Conservation (phyloP, 139 green algal genomes). For the Picochlorum costavermella region DNA sequence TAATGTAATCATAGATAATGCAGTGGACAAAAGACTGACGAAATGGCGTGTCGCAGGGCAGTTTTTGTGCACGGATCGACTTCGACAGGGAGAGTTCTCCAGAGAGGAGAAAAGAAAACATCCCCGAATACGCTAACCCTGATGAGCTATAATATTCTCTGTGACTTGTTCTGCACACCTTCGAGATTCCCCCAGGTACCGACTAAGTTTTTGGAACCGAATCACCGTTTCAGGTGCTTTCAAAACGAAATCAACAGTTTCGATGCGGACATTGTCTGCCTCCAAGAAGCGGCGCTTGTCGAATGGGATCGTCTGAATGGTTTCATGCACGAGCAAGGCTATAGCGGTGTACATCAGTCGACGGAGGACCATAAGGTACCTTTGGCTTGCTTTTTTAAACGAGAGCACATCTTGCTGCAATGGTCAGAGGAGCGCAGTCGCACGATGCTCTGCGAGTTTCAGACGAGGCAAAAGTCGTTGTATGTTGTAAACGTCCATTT, state of each 20-base stretch:
- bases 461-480: conserved; percentile 3
- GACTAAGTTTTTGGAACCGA: not conserved
- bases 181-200: conserved; percentile 34
- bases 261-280: conserved; percentile 35
- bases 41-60: too few species aligned
- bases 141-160: conserved; percentile 42
- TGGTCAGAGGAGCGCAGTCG: conserved; percentile 43
- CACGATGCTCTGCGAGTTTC: conserved; percentile 33
- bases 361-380: conserved; percentile 5
- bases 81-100: not conserved
- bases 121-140: conserved; percentile 13
- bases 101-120: not conserved
- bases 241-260: conserved; percentile 32
- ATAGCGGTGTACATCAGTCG: conserved; percentile 17
- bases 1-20: too few species aligned
- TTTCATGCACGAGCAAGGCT: conserved; percentile 26
- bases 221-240: not conserved
- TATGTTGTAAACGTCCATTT: conserved; percentile 51
- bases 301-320: conserved; percentile 21
- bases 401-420: conserved; percentile 3
- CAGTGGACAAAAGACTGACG: too few species aligned
- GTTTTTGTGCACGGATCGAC: too few species aligned
- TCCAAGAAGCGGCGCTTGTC: conserved; percentile 41
- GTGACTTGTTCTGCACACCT: conserved; percentile 27
- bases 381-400: conserved; percentile 21